Conservation (phyloP, 257 asterid species). For the Petrea volubilis region DNA sequence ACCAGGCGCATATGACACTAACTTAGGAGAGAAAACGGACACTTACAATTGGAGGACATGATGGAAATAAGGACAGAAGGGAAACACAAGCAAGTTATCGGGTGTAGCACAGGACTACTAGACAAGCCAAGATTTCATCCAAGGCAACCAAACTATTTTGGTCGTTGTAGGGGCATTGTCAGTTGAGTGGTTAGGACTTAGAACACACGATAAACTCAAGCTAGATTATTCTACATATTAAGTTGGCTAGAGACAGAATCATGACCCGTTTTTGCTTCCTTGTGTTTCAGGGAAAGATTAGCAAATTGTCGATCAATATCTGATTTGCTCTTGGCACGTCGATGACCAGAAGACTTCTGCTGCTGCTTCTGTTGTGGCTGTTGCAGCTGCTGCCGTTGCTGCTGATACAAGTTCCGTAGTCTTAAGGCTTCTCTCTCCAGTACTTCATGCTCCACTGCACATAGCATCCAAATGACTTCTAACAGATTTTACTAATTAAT, state of each 20-base stretch:
- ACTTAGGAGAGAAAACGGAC: conserved; percentile 27
- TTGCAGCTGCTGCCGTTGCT: conserved; percentile 45
- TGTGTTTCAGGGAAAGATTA: conserved; percentile 73
- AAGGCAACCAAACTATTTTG: conserved; percentile 15
- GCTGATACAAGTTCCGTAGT: conserved; percentile 63
- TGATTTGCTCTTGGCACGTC: conserved; percentile 60
- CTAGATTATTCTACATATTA: conserved; percentile 47
- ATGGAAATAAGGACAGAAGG: not conserved
- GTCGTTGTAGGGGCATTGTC: too few species aligned
- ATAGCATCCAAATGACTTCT: conserved; percentile 21
- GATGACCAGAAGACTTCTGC: conserved; percentile 49
- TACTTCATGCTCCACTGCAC: conserved; percentile 93
- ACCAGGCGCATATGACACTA: conserved; percentile 79
- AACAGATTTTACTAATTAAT: not conserved
- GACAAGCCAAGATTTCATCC: conserved; percentile 27
- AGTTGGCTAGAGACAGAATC: conserved; percentile 65
- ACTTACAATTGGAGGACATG: conserved; percentile 9
- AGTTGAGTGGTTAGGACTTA: conserved; percentile 32
- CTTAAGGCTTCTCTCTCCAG: conserved; percentile 87
- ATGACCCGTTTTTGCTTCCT: conserved; percentile 52
- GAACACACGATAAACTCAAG: conserved; percentile 30
- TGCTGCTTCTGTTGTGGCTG: conserved; percentile 48
- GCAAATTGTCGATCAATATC: conserved; percentile 78
- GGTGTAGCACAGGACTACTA: conserved; percentile 16
- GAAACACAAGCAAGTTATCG: conserved; percentile 25